phyloP scores from a whole-genome alignment of 2,329 filamentous ascomycete species.

The Alternaria infectoria region DNA sequence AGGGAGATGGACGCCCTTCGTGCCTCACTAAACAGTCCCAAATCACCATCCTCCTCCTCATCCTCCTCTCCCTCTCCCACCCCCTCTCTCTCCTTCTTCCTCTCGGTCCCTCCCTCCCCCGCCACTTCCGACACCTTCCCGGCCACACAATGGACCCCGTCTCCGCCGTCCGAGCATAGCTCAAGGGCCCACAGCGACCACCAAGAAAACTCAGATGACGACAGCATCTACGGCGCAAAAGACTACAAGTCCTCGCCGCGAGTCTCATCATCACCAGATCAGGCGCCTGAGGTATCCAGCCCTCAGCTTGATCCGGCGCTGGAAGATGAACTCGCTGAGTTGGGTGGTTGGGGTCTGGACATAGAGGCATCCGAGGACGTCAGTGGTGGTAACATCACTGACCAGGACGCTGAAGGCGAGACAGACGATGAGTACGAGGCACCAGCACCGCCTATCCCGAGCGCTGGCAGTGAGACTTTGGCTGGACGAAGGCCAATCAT shows the following conservation, averaged over 20 bases:
- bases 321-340: neutral
- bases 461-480: neutral
- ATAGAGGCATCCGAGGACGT: neutral
- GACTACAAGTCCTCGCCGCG: neutral
- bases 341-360: neutral
- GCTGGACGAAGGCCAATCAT: neutral
- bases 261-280: neutral
- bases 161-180: neutral
- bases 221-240: neutral
- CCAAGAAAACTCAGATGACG: neutral
- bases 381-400: neutral
- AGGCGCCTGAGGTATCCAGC: slow-evolving; percentile 1
- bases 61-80: neutral
- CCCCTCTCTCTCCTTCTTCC: neutral
- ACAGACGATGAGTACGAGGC: neutral
- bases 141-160: neutral
- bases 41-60: neutral
- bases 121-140: neutral
- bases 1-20: neutral
- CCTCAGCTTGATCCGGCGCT: neutral
- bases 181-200: neutral
- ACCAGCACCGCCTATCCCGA: neutral
- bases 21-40: neutral
- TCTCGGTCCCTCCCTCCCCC: neutral
- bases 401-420: neutral